These are phyloP conservation scores for Acer saccharum DNA, from an alignment of 345 rosid genomes.

Conservation along the genomic window DNA sequence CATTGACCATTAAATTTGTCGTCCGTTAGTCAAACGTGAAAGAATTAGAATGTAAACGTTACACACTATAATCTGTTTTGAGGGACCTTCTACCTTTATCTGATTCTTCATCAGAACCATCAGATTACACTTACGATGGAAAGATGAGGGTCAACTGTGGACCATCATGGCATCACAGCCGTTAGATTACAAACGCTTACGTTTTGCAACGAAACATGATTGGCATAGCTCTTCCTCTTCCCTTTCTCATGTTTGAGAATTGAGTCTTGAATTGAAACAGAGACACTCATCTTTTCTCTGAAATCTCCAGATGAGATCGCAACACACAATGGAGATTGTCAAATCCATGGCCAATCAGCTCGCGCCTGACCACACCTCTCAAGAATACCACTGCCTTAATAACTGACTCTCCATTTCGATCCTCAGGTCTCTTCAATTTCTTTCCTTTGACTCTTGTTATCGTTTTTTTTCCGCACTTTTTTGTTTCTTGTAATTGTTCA, in stretches of 20 bases:
- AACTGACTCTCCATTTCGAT: conserved; percentile 18
- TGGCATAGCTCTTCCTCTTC: conserved; percentile 1
- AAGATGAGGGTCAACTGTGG: no score
- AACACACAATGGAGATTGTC: background rate
- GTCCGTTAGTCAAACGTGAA: no score
- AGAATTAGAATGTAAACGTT: no score
- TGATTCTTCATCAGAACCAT: no score
- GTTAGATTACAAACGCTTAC: background rate
- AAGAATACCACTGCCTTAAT: no score
- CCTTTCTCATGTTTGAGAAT: background rate
- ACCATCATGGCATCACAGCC: no score
- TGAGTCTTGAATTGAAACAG: background rate
- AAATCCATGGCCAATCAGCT: background rate
- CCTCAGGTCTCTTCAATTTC: conserved; percentile 13
- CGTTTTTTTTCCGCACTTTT: background rate
- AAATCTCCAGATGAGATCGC: background rate
- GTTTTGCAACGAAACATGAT: background rate
- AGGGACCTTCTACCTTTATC: no score
- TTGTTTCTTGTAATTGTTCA: background rate
- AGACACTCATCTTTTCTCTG: background rate
- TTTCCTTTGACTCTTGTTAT: conserved; percentile 1
- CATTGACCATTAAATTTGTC: no score
- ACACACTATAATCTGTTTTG: no score
- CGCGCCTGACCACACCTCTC: background rate
- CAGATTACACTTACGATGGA: no score